These are phyloP conservation scores for Exophiala lecanii-corni DNA, from an alignment of 2,329 filamentous ascomycete genomes.

Conservation along the genomic window DNA sequence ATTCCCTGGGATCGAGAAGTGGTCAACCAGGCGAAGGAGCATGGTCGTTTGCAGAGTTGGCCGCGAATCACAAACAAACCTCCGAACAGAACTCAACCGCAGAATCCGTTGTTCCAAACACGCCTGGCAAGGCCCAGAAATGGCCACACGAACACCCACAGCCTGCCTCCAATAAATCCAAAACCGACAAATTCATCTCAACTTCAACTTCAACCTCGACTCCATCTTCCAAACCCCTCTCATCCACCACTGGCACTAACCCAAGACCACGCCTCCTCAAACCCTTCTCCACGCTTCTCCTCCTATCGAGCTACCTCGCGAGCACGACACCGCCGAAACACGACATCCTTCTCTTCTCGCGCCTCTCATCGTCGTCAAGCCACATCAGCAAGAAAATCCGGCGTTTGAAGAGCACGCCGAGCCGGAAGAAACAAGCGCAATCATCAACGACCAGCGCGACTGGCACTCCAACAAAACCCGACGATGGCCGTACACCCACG, in stretches of 20 bases:
- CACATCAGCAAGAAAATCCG: slow-evolving; percentile 41
- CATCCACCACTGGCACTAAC: slow-evolving; percentile 33
- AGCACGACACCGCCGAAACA: slow-evolving; percentile 44
- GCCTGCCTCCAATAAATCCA: neutral
- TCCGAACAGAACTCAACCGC: slow-evolving; percentile 6
- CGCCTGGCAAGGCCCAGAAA: slow-evolving; percentile 8
- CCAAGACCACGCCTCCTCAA: slow-evolving; percentile 32
- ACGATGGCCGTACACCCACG: slow-evolving; percentile 25
- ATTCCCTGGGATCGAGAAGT: slow-evolving; percentile 27
- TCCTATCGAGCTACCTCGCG: slow-evolving; percentile 45
- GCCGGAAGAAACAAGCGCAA: slow-evolving; percentile 21
- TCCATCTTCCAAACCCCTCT: slow-evolving; percentile 9
- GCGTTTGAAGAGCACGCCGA: slow-evolving; percentile 34
- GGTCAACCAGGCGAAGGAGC: neutral
- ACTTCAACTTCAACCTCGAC: no score
- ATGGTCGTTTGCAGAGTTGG: slow-evolving; percentile 23
- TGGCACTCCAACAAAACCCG: neutral
- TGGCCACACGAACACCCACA: neutral
- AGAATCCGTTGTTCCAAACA: slow-evolving; percentile 2
- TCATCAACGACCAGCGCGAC: slow-evolving; percentile 3
- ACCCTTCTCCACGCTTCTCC: slow-evolving; percentile 44
- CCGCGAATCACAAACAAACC: slow-evolving; percentile 27
- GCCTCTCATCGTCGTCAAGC: slow-evolving; percentile 41
- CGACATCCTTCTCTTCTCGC: slow-evolving; percentile 48
- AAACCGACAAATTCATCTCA: neutral